Evolutionary conservation across 345 rosid species (phyloP).

Genomic region (Moricandia arvensis): DNA sequence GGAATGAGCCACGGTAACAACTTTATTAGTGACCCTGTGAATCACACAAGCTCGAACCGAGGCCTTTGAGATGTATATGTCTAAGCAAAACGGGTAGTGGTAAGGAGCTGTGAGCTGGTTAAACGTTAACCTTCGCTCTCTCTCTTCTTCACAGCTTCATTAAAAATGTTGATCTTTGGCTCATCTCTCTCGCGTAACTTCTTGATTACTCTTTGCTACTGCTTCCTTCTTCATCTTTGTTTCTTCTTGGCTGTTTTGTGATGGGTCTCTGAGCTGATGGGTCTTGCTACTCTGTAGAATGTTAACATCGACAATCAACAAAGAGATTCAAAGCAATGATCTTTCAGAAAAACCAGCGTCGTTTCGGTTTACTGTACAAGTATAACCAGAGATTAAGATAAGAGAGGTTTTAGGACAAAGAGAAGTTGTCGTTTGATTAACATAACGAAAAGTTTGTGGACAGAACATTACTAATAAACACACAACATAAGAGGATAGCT

Average conservation of each 20-base stretch:
- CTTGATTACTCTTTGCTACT: conserved; percentile 30
- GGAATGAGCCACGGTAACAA: conserved; percentile 84
- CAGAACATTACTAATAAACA: conserved; percentile 28
- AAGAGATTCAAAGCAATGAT: conserved; percentile 8
- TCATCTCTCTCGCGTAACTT: conserved; percentile 29
- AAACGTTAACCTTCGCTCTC: conserved; percentile 63
- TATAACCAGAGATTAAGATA: too few species aligned
- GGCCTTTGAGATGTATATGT: conserved; percentile 73
- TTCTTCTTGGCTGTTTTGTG: conserved; percentile 29
- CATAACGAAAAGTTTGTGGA: conserved; percentile 16
- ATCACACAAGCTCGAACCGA: conserved; percentile 81
- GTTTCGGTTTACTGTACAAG: too few species aligned
- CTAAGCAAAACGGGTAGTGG: conserved; percentile 86
- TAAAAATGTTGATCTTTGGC: conserved; percentile 15
- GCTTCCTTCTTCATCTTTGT: conserved; percentile 36
- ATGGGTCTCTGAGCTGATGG: too few species aligned
- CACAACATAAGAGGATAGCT: conserved; percentile 19
- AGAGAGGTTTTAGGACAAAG: conserved; percentile 6
- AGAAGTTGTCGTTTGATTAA: conserved; percentile 23
- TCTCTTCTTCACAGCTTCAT: conserved; percentile 40
- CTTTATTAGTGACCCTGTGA: conserved; percentile 83
- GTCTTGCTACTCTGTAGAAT: neutral
- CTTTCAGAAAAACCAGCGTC: neutral
- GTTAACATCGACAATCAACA: neutral
- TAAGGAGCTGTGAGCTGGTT: conserved; percentile 85